These are phyloP conservation scores for Penicillium bialowiezense DNA, from an alignment of 495 filamentous ascomycete species.

Conservation along the genomic window DNA sequence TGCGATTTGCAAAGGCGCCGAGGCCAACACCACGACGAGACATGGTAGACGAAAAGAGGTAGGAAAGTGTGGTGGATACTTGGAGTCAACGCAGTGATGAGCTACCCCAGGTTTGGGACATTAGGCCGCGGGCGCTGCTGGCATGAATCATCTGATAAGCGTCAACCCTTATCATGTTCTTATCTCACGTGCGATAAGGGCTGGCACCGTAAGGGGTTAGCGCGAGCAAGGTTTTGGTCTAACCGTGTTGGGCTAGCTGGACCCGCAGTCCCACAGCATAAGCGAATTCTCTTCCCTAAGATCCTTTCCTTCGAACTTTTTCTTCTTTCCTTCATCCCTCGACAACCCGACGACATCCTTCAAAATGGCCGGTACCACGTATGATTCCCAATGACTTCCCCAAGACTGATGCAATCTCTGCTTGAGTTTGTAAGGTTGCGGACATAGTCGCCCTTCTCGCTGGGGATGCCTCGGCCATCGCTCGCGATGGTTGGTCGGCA, in stretches of 20 bases:
- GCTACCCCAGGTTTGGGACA: too few species aligned
- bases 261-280: constrained; percentile 36
- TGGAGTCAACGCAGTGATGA: too few species aligned
- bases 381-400: constrained; percentile 49
- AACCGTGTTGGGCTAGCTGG: constrained; percentile 18
- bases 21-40: constrained; percentile 76
- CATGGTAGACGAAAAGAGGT: constrained; percentile 26
- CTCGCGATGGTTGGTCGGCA: constrained; percentile 41
- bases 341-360: constrained; percentile 43
- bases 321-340: constrained; percentile 34
- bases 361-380: constrained; percentile 59
- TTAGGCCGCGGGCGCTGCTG: too few species aligned
- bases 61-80: neutral
- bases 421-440: constrained; percentile 52
- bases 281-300: constrained; percentile 27
- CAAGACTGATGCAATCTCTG: constrained; percentile 38
- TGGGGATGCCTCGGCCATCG: constrained; percentile 53
- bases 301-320: constrained; percentile 27
- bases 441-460: constrained; percentile 78
- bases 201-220: constrained; percentile 14
- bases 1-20: constrained; percentile 82
- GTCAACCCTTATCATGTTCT: neutral
- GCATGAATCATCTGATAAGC: constrained; percentile 1
- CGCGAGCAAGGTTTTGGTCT: neutral
- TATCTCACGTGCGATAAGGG: constrained; percentile 24